Conservation (phyloP, 306 rosid genomes). For the Sophora flavescens region DNA sequence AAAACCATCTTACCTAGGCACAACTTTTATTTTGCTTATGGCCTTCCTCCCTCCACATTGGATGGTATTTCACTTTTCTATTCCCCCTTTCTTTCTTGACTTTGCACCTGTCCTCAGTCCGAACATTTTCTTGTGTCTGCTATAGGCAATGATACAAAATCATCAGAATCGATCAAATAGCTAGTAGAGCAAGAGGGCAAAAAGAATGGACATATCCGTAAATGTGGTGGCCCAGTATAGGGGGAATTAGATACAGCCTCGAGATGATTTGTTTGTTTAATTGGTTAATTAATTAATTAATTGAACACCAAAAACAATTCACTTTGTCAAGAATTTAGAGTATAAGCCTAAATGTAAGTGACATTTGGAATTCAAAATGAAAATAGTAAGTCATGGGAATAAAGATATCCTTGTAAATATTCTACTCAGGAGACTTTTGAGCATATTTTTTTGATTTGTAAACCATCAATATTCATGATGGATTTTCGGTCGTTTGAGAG, state of each 20-base stretch:
- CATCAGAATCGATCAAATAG: not conserved
- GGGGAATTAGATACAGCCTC: conserved; percentile 36
- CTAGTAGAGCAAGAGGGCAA: not conserved
- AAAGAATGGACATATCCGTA: not conserved
- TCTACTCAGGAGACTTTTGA: conserved; percentile 15
- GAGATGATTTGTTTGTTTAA: not conserved
- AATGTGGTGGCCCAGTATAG: conserved; percentile 1
- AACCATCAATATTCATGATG: conserved; percentile 20
- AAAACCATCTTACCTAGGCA: conserved; percentile 7
- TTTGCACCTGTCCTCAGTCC: conserved; percentile 38
- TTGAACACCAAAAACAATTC: not conserved
- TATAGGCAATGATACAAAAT: not conserved
- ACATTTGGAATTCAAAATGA: conserved; percentile 5
- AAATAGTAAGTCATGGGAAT: not conserved
- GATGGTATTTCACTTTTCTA: conserved; percentile 40
- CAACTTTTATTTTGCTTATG: conserved; percentile 5
- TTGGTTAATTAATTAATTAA: not conserved
- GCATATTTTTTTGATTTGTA: conserved; percentile 22
- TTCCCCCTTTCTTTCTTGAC: not conserved
- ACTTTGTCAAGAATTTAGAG: not conserved
- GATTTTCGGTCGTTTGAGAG: conserved; percentile 9
- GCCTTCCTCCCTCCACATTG: conserved; percentile 42
- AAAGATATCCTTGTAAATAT: conserved; percentile 40
- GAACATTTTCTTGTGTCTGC: conserved; percentile 22
- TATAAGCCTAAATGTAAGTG: not conserved